Percentiles rank a stretch among this genome's conserved stretches.
phyloP scores from a whole-genome alignment of 1,139 yeast species.

The Taphrina deformans region DNA sequence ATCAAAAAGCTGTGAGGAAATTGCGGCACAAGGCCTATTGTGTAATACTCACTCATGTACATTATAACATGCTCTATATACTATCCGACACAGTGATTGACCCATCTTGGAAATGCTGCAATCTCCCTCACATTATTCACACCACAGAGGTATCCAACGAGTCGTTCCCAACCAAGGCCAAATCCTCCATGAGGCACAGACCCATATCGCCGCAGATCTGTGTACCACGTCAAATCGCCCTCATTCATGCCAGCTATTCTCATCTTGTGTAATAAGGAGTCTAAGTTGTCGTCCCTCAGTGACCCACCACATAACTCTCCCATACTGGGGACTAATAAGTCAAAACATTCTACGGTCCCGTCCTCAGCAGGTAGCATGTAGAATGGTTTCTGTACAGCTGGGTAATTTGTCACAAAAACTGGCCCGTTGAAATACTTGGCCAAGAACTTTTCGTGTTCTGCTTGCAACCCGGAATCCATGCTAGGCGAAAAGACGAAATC shows the following conservation, averaged over 20 bases:
- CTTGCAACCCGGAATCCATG: conserved; percentile 75
- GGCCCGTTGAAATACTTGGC: conserved; percentile 75
- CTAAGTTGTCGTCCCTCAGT: conserved; percentile 72
- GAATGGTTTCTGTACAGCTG: conserved; percentile 76
- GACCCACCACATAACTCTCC: conserved; percentile 99
- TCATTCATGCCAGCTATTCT: conserved; percentile 46
- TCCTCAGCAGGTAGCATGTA: conserved; percentile 65
- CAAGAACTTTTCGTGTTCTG: conserved; percentile 90
- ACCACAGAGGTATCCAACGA: conserved; percentile 69
- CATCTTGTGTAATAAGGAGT: conserved; percentile 55
- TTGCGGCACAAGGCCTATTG: background rate
- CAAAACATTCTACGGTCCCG: conserved; percentile 85
- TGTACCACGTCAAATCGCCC: conserved; percentile 70
- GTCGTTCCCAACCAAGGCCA: conserved; percentile 91
- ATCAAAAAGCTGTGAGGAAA: background rate
- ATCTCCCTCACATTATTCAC: conserved; percentile 80
- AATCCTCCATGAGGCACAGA: conserved; percentile 94
- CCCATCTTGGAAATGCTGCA: conserved; percentile 75
- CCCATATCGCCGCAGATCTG: conserved; percentile 71
- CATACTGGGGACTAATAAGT: conserved; percentile 79
- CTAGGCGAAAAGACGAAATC: conserved; percentile 44
- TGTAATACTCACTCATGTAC: background rate
- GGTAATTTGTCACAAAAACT: conserved; percentile 88
- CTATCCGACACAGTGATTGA: conserved; percentile 47
- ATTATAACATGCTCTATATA: background rate